Conservation (phyloP, 176 grass and related monocot species). For the Carex pumila region DNA sequence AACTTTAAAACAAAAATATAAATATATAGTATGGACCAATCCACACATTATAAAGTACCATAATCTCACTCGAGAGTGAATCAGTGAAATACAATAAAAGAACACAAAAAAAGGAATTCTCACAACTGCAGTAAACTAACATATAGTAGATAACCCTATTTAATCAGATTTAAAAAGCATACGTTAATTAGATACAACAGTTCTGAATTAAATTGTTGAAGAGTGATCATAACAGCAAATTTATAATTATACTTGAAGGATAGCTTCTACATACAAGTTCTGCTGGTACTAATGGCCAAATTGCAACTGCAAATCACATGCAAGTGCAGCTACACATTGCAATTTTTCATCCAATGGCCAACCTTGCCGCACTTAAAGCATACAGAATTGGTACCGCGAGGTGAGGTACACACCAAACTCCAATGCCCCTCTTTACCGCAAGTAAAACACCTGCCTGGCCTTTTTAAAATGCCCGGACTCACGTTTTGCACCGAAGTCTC, state of each 20-base stretch:
- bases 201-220: neutral
- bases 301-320: neutral
- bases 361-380: slow-evolving; percentile 9
- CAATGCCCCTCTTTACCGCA: slow-evolving; percentile 9
- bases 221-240: neutral
- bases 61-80: too few relatives aligned
- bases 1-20: too few relatives aligned
- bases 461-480: neutral
- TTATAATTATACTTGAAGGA: neutral
- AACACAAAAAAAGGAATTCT: too few relatives aligned
- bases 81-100: too few relatives aligned
- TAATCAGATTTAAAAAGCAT: neutral
- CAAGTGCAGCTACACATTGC: neutral
- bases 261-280: neutral
- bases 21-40: too few relatives aligned
- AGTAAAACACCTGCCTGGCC: slow-evolving; percentile 10
- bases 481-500: neutral
- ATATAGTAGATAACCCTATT: neutral
- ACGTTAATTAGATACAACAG: neutral
- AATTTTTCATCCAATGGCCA: slow-evolving; percentile 13
- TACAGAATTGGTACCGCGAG: neutral
- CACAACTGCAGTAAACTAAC: too few relatives aligned
- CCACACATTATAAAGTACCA: too few relatives aligned
- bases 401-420: neutral
- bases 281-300: neutral